These are phyloP conservation scores for Entrophospora sp. DNA, from an alignment of 192 early-diverging fungal species.

Conservation along the genomic window DNA sequence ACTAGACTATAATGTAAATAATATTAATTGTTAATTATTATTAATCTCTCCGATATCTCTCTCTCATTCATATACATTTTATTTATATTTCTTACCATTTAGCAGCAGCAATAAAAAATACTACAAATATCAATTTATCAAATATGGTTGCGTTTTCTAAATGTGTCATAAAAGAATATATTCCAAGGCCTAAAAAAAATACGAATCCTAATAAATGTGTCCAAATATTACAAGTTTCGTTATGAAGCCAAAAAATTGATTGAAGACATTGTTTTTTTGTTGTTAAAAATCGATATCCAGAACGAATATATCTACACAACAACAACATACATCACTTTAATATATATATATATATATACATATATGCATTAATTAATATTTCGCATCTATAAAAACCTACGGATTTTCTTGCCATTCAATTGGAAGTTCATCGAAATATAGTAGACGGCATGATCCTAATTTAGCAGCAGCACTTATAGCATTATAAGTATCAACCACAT, in stretches of 20 bases:
- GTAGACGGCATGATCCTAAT: slow-evolving; percentile 44
- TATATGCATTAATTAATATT: neutral
- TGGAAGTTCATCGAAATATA: slow-evolving; percentile 50
- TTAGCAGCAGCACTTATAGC: slow-evolving; percentile 38
- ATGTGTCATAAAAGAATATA: slow-evolving; percentile 32
- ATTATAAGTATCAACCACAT: slow-evolving; percentile 42
- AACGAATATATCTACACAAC: slow-evolving; percentile 30
- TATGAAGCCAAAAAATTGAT: slow-evolving; percentile 58
- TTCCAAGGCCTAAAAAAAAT: slow-evolving; percentile 46
- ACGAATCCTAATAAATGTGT: slow-evolving; percentile 55
- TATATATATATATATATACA: slow-evolving; percentile 2
- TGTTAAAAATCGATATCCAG: slow-evolving; percentile 47
- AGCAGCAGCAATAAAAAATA: slow-evolving; percentile 50
- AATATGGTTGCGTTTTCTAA: slow-evolving; percentile 17
- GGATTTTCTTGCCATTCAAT: slow-evolving; percentile 56
- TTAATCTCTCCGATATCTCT: no score
- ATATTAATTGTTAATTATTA: neutral
- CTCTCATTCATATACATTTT: no score
- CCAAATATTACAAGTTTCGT: slow-evolving; percentile 63
- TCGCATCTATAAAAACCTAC: slow-evolving; percentile 24
- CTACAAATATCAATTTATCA: slow-evolving; percentile 42
- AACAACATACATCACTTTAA: neutral
- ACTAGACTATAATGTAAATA: slow-evolving; percentile 34
- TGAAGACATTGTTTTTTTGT: slow-evolving; percentile 41
- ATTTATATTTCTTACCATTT: slow-evolving; percentile 9